Conservation (phyloP, 768 basidiomycete genomes). For the Psilocybe sp. region DNA sequence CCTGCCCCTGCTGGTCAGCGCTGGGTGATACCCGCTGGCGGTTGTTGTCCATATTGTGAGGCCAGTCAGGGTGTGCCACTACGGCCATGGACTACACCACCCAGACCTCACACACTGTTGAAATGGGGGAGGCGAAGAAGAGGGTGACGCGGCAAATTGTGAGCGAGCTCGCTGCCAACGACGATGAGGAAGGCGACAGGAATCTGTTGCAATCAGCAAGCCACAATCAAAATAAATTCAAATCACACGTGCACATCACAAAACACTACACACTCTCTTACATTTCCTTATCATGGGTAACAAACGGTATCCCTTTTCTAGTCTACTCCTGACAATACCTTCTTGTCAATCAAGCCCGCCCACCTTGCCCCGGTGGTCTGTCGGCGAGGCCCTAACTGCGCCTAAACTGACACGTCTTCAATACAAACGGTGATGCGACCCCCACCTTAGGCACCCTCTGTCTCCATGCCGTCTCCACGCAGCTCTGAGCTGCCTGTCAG, state of each 20-base stretch:
- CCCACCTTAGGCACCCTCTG: too few species aligned
- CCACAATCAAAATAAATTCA: slow-evolving; percentile 31
- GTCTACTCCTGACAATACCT: background rate
- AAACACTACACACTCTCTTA: background rate
- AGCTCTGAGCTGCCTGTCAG: background rate
- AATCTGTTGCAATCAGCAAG: slow-evolving; percentile 35
- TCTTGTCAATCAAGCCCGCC: background rate
- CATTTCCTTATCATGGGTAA: background rate
- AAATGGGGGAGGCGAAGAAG: background rate
- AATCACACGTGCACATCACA: slow-evolving; percentile 19
- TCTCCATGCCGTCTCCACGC: background rate
- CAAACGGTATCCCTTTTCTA: background rate
- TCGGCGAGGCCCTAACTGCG: too few species aligned
- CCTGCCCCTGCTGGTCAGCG: slow-evolving; percentile 37
- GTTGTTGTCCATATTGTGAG: slow-evolving; percentile 59
- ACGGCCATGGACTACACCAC: slow-evolving; percentile 67
- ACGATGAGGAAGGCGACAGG: slow-evolving; percentile 23
- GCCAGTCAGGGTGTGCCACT: slow-evolving; percentile 78
- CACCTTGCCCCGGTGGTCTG: too few species aligned
- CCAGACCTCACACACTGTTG: slow-evolving; percentile 37
- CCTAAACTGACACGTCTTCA: too few species aligned
- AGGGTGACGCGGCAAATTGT: slow-evolving; percentile 1
- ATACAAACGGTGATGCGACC: too few species aligned
- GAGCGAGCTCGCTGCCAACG: slow-evolving; percentile 28
- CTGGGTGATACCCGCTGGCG: slow-evolving; percentile 62